Evolutionary conservation across 805 yeast species (phyloP).

Genomic region (Sugiyamaella chiloensis): DNA sequence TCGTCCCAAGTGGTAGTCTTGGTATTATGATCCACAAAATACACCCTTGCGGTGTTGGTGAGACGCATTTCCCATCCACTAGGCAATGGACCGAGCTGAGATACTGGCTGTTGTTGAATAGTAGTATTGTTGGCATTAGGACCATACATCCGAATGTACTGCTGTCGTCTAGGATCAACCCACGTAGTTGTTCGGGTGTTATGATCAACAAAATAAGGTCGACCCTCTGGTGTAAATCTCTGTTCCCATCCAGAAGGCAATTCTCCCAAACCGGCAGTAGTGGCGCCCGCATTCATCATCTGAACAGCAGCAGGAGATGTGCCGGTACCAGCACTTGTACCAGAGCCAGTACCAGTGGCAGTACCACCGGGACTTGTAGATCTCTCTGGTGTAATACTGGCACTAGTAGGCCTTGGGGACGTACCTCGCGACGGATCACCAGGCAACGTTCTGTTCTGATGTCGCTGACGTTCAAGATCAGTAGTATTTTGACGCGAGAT

Average conservation of each 20-base stretch:
- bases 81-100: conserved; percentile 96
- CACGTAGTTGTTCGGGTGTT: conserved; percentile 99
- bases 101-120: conserved; percentile 95
- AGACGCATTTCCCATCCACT: conserved; percentile 99
- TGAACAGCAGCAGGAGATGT: conserved; percentile 38
- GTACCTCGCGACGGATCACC: conserved; percentile 43
- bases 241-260: conserved; percentile 99
- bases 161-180: conserved; percentile 99
- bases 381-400: conserved; percentile 16
- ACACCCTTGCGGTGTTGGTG: conserved; percentile 97
- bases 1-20: conserved; percentile 99
- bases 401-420: conserved; percentile 25
- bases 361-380: conserved; percentile 47
- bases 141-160: conserved; percentile 93
- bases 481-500: conserved; percentile 53
- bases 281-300: conserved; percentile 75
- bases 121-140: conserved; percentile 68
- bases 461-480: conserved; percentile 87
- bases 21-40: conserved; percentile 98
- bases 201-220: conserved; percentile 98
- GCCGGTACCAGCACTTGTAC: conserved; percentile 43
- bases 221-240: conserved; percentile 94
- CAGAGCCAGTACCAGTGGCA: conserved; percentile 44
- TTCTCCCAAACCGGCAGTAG: conserved; percentile 95
- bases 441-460: conserved; percentile 85